Evolutionary conservation across 352 stramenopile species (phyloP), one percentile per base, ranked within the genome.

Genomic region (Phytophthora aleatoria): DNA sequence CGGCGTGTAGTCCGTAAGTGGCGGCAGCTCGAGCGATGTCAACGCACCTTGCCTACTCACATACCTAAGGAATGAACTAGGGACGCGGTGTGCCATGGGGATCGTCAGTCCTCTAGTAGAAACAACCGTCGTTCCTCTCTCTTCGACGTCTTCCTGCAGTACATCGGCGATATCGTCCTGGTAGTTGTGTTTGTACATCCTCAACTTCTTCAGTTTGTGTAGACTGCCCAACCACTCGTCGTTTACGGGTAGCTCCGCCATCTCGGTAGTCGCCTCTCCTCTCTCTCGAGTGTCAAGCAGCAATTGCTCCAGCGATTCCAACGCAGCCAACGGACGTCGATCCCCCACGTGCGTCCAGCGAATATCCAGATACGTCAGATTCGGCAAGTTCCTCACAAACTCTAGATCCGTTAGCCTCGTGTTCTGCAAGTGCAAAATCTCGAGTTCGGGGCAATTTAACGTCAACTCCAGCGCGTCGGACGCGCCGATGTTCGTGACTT

Each of bases 321-420:
- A 48, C 33, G 64, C 54, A 9, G 49, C 50, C n/a, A 85, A 49
- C 9, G 76, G 71, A 15, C 63, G 61, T 28, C 72, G 59, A 57
- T 85, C 67, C 2, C 60, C 50, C 39, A 76, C 67, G 9, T 79
- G 68, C 27, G 71, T 81, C 54, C 73, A 78, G 2, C 76, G 64
- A 56, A 85, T 71, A 27, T 85, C 76, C n/a, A 85, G 53, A 26
- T 76, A 79, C 35, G 44, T 64, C 12, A 83, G 51, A 30, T 67
- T 52, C 0, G 50, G 68, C 28, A 65, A 49, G 1, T 35, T 43
- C 3, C 16, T 57, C 20, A 45, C 71, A 51, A 85, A 85, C 20
- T 73, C 57, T 10, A 83, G 33, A 48, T 83, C 66, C 10, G 59
- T 69, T 9, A 85, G 60, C 31, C 74, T 72, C 30, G 74, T 83